Conservation (phyloP, 1,139 yeast genomes). For the Yamadazyma mexicana region DNA sequence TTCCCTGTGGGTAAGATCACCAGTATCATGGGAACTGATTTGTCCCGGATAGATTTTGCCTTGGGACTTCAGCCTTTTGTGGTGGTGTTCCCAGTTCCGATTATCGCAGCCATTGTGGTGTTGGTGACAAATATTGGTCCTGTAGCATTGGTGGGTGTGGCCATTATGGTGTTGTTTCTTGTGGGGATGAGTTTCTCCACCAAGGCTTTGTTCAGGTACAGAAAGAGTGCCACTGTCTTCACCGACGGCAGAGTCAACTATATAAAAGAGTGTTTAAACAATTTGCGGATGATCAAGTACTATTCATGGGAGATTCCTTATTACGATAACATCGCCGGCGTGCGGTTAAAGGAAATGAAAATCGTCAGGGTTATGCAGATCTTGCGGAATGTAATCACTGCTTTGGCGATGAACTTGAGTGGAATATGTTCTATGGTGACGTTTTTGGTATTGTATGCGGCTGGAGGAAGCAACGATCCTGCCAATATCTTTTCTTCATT, state of each 20-base stretch:
- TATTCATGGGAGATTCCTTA: constrained; percentile 73
- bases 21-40: constrained; percentile 43
- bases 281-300: constrained; percentile 37
- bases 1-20: constrained; percentile 72
- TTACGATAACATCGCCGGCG: constrained; percentile 41
- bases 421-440: constrained; percentile 70
- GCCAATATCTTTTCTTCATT: constrained; percentile 81
- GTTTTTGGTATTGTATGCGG: constrained; percentile 66
- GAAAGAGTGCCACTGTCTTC: constrained; percentile 28
- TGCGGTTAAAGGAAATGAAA: constrained; percentile 51
- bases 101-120: constrained; percentile 32
- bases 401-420: constrained; percentile 61
- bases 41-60: constrained; percentile 39
- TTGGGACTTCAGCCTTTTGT: constrained; percentile 34
- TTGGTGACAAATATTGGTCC: constrained; percentile 37
- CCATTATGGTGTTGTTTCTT: constrained; percentile 28
- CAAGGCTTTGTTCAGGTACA: constrained; percentile 25
- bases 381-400: constrained; percentile 58
- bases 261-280: constrained; percentile 37
- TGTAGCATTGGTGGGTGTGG: constrained; percentile 35
- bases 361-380: constrained; percentile 52
- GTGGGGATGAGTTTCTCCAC: constrained; percentile 23
- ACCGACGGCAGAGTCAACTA: constrained; percentile 38
- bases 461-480: constrained; percentile 48
- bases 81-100: constrained; percentile 31